These are phyloP conservation scores for Boletellus emodensis DNA, from an alignment of 768 basidiomycete genomes.

Conservation along the genomic window DNA sequence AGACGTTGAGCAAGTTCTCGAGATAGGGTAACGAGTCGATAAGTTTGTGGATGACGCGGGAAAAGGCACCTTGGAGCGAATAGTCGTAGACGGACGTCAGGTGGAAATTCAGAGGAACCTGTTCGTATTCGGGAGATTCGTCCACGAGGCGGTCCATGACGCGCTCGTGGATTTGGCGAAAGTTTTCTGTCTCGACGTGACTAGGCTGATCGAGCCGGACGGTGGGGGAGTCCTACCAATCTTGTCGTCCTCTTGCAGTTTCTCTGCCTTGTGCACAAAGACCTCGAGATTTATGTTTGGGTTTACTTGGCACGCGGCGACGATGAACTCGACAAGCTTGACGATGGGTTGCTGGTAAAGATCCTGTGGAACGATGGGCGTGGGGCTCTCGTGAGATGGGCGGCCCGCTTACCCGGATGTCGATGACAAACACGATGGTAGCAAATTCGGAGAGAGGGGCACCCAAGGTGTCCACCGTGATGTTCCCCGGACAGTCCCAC, in stretches of 20 bases:
- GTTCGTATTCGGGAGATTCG: constrained; percentile 68
- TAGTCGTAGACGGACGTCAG: constrained; percentile 94
- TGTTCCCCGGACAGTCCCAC: constrained; percentile 92
- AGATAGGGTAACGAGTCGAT: constrained; percentile 81
- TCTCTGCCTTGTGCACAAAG: constrained; percentile 95
- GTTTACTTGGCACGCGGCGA: constrained; percentile 71
- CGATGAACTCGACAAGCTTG: constrained; percentile 77
- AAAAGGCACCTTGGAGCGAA: constrained; percentile 88
- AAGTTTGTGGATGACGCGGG: constrained; percentile 81
- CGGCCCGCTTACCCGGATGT: constrained; percentile 68
- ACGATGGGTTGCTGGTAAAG: constrained; percentile 80
- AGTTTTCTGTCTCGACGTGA: constrained; percentile 62
- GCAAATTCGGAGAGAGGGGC: constrained; percentile 75
- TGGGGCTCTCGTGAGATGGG: not conserved
- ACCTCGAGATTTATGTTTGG: constrained; percentile 80
- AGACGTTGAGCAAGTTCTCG: constrained; percentile 83
- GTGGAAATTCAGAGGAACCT: constrained; percentile 79
- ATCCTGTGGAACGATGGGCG: constrained; percentile 45
- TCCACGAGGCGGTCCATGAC: constrained; percentile 80
- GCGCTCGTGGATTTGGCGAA: constrained; percentile 85
- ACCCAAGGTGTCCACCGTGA: constrained; percentile 74
- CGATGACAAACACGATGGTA: constrained; percentile 89
- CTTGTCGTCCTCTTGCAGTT: constrained; percentile 86
- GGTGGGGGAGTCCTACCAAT: constrained; percentile 50
- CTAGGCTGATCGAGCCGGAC: not conserved